Evolutionary conservation across 805 yeast species (phyloP).

Genomic region (Yamadazyma phyllophila): DNA sequence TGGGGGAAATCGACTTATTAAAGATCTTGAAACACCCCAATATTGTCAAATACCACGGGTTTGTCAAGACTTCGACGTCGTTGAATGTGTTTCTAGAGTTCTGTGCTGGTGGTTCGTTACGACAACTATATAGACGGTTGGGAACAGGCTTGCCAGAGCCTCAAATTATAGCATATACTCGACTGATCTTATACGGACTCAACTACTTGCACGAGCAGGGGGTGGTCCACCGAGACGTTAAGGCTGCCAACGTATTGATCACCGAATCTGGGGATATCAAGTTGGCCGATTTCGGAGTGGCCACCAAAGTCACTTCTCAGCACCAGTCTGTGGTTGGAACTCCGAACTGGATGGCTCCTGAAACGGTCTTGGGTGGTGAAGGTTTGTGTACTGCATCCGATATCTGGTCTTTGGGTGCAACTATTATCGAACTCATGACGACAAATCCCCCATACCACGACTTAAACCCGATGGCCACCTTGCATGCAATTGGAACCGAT

Average conservation of each 20-base stretch:
- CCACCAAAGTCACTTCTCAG: conserved; percentile 53
- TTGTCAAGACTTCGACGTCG: conserved; percentile 51
- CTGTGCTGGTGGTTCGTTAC: conserved; percentile 61
- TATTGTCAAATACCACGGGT: conserved; percentile 68
- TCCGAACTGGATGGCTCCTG: conserved; percentile 99
- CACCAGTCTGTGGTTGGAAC: conserved; percentile 68
- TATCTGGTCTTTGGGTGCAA: conserved; percentile 94
- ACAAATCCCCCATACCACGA: conserved; percentile 87
- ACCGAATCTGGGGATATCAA: conserved; percentile 68
- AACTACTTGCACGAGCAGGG: conserved; percentile 67
- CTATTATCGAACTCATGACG: conserved; percentile 80
- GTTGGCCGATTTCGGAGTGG: conserved; percentile 94
- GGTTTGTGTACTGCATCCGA: conserved; percentile 89
- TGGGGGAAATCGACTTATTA: conserved; percentile 69
- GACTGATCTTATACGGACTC: conserved; percentile 60
- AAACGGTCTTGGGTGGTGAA: conserved; percentile 72
- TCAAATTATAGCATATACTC: conserved; percentile 48
- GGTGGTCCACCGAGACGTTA: conserved; percentile 82
- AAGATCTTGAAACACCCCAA: conserved; percentile 64
- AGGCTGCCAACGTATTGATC: conserved; percentile 85
- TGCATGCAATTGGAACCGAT: conserved; percentile 80
- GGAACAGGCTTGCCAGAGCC: conserved; percentile 56
- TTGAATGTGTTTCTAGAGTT: conserved; percentile 64
- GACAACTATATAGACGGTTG: conserved; percentile 46
- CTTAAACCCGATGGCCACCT: conserved; percentile 70